Conservation (phyloP, 768 basidiomycete genomes). For the Phylloporus arenicola region DNA sequence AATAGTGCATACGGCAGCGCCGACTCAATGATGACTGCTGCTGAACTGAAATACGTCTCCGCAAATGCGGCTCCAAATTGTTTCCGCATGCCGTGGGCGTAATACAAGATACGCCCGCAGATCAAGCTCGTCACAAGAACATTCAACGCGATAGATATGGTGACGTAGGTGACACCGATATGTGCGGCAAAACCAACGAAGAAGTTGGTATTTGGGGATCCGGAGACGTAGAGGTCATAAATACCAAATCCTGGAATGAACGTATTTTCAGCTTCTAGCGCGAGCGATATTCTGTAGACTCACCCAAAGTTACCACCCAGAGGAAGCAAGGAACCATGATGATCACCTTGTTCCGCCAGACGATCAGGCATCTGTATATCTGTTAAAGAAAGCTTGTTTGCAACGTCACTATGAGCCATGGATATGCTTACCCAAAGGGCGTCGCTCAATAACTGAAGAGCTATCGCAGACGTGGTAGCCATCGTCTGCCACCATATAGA, state of each 20-base stretch:
- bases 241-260: constrained; percentile 7
- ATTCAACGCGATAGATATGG: constrained; percentile 3
- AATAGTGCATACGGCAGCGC: constrained; percentile 11
- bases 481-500: constrained; percentile 23
- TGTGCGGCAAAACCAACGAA: neutral
- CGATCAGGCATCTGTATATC: constrained; percentile 32
- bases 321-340: constrained; percentile 10
- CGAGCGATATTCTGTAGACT: neutral
- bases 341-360: constrained; percentile 22
- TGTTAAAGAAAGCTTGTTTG: constrained; percentile 2
- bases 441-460: constrained; percentile 29
- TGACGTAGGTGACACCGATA: constrained; percentile 3
- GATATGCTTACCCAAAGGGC: constrained; percentile 29
- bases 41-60: constrained; percentile 5
- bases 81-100: neutral
- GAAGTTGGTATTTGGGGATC: constrained; percentile 1
- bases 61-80: neutral
- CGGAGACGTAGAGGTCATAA: constrained; percentile 1
- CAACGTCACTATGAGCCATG: neutral
- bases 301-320: constrained; percentile 4
- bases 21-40: constrained; percentile 9
- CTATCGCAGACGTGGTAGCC: constrained; percentile 22
- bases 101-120: no score
- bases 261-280: neutral
- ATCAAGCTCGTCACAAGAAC: neutral